Base-by-base conservation (phyloP, 768 basidiomycete genomes). In the Leucosporidium scottii region DNA sequence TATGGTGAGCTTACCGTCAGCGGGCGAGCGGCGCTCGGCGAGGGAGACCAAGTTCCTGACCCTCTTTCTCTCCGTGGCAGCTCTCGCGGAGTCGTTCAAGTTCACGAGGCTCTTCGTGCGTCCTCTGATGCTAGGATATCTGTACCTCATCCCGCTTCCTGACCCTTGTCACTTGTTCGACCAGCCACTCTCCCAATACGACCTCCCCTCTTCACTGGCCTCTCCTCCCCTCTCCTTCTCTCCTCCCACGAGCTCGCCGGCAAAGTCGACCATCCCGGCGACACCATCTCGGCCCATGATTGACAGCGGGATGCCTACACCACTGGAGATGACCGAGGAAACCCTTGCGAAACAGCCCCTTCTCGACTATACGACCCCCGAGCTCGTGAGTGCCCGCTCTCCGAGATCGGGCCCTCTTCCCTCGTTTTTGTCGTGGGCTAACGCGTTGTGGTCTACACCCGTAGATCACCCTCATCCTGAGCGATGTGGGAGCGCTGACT, bases 301-400 rank as follows among this genome's bases (percentile, higher is more conserved):
- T 54, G 30, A 57, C 67, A 55, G 49, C 30, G 15, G 36, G 23
- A 60, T 72, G 68, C 68, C 64, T 54, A 61, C 31, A 6, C 31
- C 66, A 34, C 56, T 74, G 78, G 82, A 80, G 72, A 91, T 94
- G 85, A 88, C 88, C 28, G 84, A 84, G 74, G 88, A 90, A 77
- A 86, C 91, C 73, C 84, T 84, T 56, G 82, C 84, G 77, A 91
- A 88, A 78, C 94, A 93, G 12, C 85, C 87, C 74, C 39, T 44
- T 15, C 91, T 94, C 51, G 94, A 98, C 78, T 93, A 96, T 78
- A 97, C 94, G 62, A 88, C 90, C 6, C 91, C 93, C 62, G 92
- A 97, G 81, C 81, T 94, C 71, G 94, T 97, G 39, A 44, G 39
- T 44, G 39, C 39, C 39, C 39, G 39, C 39, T 44, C 39, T 44